A percentile compares a stretch with the other conserved stretches of the same genome.
Conservation (phyloP, 768 basidiomycete species). For the Cystofilobasidium capitatum region DNA sequence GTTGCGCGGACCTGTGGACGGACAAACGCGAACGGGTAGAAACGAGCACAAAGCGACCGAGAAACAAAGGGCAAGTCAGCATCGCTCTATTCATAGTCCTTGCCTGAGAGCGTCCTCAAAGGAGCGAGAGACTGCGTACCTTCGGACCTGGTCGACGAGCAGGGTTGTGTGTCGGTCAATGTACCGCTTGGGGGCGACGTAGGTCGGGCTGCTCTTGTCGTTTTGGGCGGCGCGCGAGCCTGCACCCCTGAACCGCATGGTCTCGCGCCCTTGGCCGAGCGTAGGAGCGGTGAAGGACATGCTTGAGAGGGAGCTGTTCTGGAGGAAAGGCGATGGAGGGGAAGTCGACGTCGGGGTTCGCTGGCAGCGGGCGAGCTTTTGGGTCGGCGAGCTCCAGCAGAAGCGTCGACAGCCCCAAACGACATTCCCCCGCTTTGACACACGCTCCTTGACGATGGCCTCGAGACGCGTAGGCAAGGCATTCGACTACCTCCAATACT, state of each 20-base stretch:
- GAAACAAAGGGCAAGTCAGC: background rate
- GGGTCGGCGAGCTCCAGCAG: no score
- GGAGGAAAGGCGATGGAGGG: background rate
- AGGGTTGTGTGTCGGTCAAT: conserved; percentile 24
- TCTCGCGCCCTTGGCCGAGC: conserved; percentile 19
- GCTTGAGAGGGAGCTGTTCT: no score
- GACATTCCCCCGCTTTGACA: background rate
- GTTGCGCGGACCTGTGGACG: conserved; percentile 20
- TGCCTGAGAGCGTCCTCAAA: background rate
- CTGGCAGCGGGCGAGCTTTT: background rate
- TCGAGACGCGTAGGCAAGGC: background rate
- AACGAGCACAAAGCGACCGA: background rate
- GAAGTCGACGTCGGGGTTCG: background rate
- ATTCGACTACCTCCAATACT: background rate
- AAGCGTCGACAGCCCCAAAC: background rate
- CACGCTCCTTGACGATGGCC: background rate
- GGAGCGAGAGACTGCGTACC: conserved; percentile 13
- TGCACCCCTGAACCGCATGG: conserved; percentile 25
- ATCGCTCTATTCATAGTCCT: background rate
- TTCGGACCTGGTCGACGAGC: conserved; percentile 22
- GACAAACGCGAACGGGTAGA: background rate
- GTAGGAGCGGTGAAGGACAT: conserved; percentile 20
- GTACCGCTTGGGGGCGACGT: conserved; percentile 22
- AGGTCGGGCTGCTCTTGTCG: conserved; percentile 6
- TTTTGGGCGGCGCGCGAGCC: background rate